Percentiles rank a stretch among this genome's conserved stretches.
These are phyloP conservation scores for Phytophthora idaei DNA, from an alignment of 352 stramenopile species.

Conservation along the genomic window DNA sequence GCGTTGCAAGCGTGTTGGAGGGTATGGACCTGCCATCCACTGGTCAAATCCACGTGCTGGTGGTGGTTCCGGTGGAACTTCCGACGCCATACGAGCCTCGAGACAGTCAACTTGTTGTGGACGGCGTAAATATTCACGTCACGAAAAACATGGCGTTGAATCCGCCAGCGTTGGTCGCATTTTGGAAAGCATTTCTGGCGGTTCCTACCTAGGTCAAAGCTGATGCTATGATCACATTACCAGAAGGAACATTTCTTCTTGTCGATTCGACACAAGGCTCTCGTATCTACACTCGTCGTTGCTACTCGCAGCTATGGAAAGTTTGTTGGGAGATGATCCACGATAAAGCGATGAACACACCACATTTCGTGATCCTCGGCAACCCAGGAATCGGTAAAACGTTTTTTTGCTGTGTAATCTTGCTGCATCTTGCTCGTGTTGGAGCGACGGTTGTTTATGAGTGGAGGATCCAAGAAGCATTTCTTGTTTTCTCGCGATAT, in stretches of 20 bases:
- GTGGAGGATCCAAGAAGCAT: constrained; percentile 6
- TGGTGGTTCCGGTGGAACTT: neutral
- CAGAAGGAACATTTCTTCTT: constrained; percentile 1
- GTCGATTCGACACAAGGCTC: constrained; percentile 8
- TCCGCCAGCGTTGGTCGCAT: constrained; percentile 33
- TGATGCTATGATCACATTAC: constrained; percentile 27
- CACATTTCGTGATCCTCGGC: constrained; percentile 43
- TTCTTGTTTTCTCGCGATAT: constrained; percentile 4
- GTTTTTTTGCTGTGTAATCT: constrained; percentile 34
- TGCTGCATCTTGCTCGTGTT: constrained; percentile 29
- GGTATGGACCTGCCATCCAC: too few species aligned
- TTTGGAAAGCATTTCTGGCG: constrained; percentile 34
- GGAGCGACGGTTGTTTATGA: constrained; percentile 38
- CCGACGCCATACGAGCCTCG: neutral
- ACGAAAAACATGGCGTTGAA: constrained; percentile 5
- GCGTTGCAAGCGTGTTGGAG: too few species aligned
- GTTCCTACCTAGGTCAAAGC: constrained; percentile 26
- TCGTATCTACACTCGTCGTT: constrained; percentile 33
- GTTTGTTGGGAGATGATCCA: constrained; percentile 18
- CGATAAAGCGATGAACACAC: constrained; percentile 21
- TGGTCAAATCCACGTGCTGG: constrained; percentile 3
- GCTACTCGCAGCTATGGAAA: constrained; percentile 27
- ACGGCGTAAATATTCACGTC: neutral
- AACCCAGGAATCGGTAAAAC: constrained; percentile 39
- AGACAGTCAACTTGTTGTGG: constrained; percentile 10